These are phyloP conservation scores for Lunularia cruciata DNA, from an alignment of 225 moss, liverwort and hornwort species.

Conservation along the genomic window DNA sequence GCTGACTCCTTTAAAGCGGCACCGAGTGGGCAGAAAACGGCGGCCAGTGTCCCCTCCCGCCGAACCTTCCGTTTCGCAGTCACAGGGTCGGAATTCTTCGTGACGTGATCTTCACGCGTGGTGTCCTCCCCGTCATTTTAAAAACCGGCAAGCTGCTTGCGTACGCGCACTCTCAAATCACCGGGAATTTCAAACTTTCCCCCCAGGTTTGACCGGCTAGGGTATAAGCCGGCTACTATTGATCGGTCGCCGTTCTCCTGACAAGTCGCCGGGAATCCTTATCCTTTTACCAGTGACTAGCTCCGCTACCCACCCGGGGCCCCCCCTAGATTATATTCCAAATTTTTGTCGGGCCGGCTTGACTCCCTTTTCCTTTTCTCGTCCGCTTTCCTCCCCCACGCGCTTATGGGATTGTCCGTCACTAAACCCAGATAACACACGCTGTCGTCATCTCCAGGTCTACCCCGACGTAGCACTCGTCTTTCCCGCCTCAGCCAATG, in stretches of 20 bases:
- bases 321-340: slow-evolving; percentile 5
- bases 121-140: not conserved
- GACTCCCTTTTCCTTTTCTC: not conserved
- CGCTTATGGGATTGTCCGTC: slow-evolving; percentile 3
- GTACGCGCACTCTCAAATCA: no score
- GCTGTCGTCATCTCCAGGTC: not conserved
- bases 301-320: no score
- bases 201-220: no score
- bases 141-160: not conserved
- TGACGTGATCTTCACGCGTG: slow-evolving; percentile 17
- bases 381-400: not conserved
- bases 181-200: no score
- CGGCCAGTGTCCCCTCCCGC: slow-evolving; percentile 19
- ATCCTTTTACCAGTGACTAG: not conserved
- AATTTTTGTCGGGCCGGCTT: slow-evolving; percentile 2
- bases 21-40: slow-evolving; percentile 14
- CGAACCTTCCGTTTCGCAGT: slow-evolving; percentile 16
- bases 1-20: no score
- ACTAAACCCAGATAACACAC: not conserved
- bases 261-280: not conserved
- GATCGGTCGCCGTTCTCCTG: not conserved
- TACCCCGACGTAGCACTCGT: not conserved
- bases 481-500: not conserved
- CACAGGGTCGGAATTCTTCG: not conserved
- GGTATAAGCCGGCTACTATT: not conserved